Evolutionary conservation across 2,329 filamentous ascomycete species (phyloP).

Genomic region (Colletotrichum euphorbiae): DNA sequence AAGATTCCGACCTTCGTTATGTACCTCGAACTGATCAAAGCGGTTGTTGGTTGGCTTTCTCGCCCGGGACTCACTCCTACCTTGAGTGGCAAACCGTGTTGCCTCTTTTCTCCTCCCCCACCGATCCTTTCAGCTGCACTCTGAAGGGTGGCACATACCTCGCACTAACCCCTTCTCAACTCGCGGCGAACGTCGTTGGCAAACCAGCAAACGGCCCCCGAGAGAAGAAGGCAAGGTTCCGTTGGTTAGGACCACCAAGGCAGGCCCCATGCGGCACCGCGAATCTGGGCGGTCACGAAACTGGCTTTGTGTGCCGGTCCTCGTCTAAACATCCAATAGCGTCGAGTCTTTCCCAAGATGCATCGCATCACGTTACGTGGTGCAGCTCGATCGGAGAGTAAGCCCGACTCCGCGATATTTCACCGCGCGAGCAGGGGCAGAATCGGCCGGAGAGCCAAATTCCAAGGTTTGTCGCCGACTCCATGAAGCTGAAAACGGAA

Average conservation of each 20-base stretch:
- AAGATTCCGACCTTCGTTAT: neutral
- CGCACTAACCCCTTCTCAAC: neutral
- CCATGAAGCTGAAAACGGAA: constrained; percentile 5
- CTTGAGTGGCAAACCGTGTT: constrained; percentile 1
- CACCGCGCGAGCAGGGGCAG: neutral
- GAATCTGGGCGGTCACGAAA: neutral
- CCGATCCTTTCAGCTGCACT: neutral
- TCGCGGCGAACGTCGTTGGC: neutral
- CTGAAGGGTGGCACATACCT: constrained; percentile 2
- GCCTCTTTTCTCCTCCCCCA: constrained; percentile 13
- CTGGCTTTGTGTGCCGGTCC: neutral
- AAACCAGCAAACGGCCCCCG: neutral
- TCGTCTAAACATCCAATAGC: neutral
- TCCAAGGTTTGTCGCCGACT: neutral
- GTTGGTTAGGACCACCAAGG: neutral
- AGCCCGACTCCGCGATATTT: constrained; percentile 5
- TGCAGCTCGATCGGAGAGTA: neutral
- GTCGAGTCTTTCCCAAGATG: neutral
- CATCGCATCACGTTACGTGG: constrained; percentile 1
- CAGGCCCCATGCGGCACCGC: neutral
- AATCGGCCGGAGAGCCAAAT: constrained; percentile 4
- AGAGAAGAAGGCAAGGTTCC: neutral
- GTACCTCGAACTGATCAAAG: neutral
- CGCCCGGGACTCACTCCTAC: neutral
- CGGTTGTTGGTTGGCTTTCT: neutral